phyloP scores from a whole-genome alignment of 371 early-diverging fungal species.

The Mucor mucedo region DNA sequence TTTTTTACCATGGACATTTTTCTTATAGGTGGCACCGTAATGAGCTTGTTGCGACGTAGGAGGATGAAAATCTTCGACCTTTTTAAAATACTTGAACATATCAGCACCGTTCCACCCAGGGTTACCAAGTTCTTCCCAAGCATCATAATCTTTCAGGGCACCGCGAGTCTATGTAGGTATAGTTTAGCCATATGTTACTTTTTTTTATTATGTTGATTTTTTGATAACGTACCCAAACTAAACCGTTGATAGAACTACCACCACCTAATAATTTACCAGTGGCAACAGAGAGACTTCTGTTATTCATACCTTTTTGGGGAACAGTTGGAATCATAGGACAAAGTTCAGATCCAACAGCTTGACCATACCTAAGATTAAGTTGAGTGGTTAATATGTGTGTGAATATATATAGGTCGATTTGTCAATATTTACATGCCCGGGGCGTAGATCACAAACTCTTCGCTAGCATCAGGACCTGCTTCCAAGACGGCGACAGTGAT shows the following conservation, averaged over 20 bases:
- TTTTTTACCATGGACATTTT: conserved; percentile 7
- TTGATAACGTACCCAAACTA: conserved; percentile 17
- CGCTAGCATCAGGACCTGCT: conserved; percentile 20
- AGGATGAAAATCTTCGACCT: conserved; percentile 22
- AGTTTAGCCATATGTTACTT: not conserved
- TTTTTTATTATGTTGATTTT: no score
- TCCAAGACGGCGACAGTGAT: conserved; percentile 24
- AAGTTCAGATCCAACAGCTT: conserved; percentile 25
- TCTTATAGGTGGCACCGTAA: conserved; percentile 17
- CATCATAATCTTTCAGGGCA: conserved; percentile 41
- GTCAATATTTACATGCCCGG: conserved; percentile 22
- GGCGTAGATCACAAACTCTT: conserved; percentile 20
- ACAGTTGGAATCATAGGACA: conserved; percentile 18
- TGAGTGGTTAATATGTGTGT: no score
- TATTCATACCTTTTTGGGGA: conserved; percentile 20
- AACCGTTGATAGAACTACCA: conserved; percentile 25
- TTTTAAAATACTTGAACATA: conserved; percentile 25
- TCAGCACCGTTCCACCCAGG: conserved; percentile 33
- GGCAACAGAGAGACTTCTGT: conserved; percentile 16
- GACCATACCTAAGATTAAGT: conserved; percentile 21
- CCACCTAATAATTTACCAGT: conserved; percentile 26
- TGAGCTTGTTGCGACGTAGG: conserved; percentile 10
- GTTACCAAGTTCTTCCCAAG: conserved; percentile 38
- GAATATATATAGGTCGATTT: not conserved
- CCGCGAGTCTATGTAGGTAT: conserved; percentile 35